Percentiles rank a stretch among this genome's conserved stretches.
phyloP scores from a whole-genome alignment of 2,329 filamentous ascomycete species.

The Colletotrichum higginsianum region DNA sequence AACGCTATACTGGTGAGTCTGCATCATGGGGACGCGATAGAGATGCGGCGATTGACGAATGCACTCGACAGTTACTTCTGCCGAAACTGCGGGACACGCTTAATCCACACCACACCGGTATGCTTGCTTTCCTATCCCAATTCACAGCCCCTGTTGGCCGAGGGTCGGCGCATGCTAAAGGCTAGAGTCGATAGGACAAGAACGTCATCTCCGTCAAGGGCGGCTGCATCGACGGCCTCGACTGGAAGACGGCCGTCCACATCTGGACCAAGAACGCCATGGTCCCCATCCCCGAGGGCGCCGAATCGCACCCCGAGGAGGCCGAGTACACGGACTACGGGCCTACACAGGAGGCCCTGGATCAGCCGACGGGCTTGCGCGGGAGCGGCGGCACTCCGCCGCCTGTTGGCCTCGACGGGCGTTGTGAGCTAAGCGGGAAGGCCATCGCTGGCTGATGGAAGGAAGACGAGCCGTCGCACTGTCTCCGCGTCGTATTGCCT shows the following conservation, averaged over 20 bases:
- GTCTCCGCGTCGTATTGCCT: neutral
- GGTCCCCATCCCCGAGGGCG: constrained; percentile 77
- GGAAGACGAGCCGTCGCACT: no score
- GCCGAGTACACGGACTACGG: constrained; percentile 62
- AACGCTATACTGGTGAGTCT: constrained; percentile 69
- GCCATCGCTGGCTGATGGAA: neutral
- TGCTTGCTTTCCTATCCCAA: constrained; percentile 44
- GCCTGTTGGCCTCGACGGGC: constrained; percentile 42
- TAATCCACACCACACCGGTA: constrained; percentile 74
- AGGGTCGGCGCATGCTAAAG: neutral
- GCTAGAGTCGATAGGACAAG: constrained; percentile 59
- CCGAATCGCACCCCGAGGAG: constrained; percentile 70
- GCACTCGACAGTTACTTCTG: constrained; percentile 73
- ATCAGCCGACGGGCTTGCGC: constrained; percentile 60
- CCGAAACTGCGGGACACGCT: constrained; percentile 74
- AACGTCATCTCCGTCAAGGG: constrained; percentile 77
- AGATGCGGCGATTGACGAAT: neutral
- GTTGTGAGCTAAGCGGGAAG: constrained; percentile 49
- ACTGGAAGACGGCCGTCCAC: constrained; percentile 74
- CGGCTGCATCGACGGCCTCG: constrained; percentile 75
- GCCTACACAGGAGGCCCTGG: constrained; percentile 61
- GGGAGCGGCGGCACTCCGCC: constrained; percentile 49
- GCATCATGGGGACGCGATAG: no score
- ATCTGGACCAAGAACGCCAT: constrained; percentile 79
- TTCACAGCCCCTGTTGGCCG: neutral